Conservation (phyloP, 164 flowering plant genomes). For the Sedum album region DNA sequence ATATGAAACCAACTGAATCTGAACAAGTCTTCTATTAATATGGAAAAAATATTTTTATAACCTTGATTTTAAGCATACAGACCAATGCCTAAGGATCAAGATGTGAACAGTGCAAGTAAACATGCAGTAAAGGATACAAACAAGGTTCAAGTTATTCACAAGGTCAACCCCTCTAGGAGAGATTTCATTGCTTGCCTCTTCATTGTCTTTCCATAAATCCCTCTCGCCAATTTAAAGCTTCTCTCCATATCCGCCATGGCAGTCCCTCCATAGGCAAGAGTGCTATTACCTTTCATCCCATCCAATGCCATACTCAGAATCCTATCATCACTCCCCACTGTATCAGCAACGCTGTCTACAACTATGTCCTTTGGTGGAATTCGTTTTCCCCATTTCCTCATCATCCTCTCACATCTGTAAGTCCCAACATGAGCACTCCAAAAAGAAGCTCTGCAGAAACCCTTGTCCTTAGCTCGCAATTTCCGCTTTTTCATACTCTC, state of each 20-base stretch:
- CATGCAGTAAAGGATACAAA: neutral
- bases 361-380: constrained; percentile 39
- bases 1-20: too few species aligned
- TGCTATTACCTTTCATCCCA: constrained; percentile 26
- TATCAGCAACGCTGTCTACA: constrained; percentile 60
- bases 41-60: too few species aligned
- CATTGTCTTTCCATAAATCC: constrained; percentile 60
- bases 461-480: constrained; percentile 60
- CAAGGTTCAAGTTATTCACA: neutral
- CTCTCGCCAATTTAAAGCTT: constrained; percentile 55
- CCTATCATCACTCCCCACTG: constrained; percentile 68
- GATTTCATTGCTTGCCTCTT: constrained; percentile 69
- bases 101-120: too few species aligned
- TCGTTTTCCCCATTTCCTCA: constrained; percentile 66
- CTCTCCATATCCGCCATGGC: constrained; percentile 42
- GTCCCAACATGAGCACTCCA: constrained; percentile 46
- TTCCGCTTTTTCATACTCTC: constrained; percentile 57
- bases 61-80: too few species aligned
- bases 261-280: constrained; percentile 12
- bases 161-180: constrained; percentile 39
- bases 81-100: too few species aligned
- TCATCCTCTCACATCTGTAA: constrained; percentile 40
- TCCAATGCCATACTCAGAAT: constrained; percentile 35
- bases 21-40: too few species aligned
- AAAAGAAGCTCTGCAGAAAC: constrained; percentile 64